Percentiles rank a stretch among this genome's conserved stretches.
Evolutionary conservation across 2,329 filamentous ascomycete genomes (phyloP).

Genomic region (Lasiodiplodia theobromae): DNA sequence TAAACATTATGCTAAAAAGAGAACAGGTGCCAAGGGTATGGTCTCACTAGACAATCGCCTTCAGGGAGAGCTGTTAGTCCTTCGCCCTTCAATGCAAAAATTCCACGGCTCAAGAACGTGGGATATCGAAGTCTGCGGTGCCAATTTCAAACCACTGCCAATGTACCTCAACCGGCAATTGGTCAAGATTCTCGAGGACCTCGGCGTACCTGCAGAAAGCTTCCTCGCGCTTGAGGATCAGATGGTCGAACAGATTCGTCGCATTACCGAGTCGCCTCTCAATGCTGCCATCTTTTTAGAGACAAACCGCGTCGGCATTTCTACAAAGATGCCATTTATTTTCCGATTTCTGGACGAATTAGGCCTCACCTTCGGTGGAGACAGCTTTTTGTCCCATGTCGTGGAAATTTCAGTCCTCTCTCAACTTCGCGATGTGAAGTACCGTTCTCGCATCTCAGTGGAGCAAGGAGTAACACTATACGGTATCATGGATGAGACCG

Average conservation of each 20-base stretch:
- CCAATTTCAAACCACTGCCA: slow-evolving; percentile 70
- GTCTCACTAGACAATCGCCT: slow-evolving; percentile 72
- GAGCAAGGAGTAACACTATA: slow-evolving; percentile 75
- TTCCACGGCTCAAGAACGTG: slow-evolving; percentile 60
- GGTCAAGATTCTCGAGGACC: slow-evolving; percentile 87
- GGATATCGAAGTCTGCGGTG: slow-evolving; percentile 76
- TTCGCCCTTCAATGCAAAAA: slow-evolving; percentile 82
- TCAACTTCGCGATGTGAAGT: slow-evolving; percentile 76
- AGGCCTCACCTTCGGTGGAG: slow-evolving; percentile 69
- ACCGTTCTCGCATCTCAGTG: slow-evolving; percentile 78
- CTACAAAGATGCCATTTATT: slow-evolving; percentile 67
- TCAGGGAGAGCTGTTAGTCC: slow-evolving; percentile 62
- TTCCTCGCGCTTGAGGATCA: slow-evolving; percentile 70
- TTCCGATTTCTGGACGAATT: slow-evolving; percentile 66
- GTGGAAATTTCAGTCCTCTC: slow-evolving; percentile 75
- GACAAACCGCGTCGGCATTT: slow-evolving; percentile 65
- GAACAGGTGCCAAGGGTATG: slow-evolving; percentile 76
- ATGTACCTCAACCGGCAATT: slow-evolving; percentile 79
- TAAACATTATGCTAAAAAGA: slow-evolving; percentile 26
- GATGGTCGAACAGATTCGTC: slow-evolving; percentile 66
- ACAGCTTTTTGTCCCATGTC: slow-evolving; percentile 72
- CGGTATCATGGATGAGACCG: slow-evolving; percentile 84
- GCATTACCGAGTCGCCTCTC: slow-evolving; percentile 62
- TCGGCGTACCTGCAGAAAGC: slow-evolving; percentile 64
- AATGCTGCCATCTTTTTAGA: slow-evolving; percentile 74